Evolutionary conservation across 225 moss, liverwort and hornwort genomes (phyloP).

Genomic region (Marchantia paleacea): DNA sequence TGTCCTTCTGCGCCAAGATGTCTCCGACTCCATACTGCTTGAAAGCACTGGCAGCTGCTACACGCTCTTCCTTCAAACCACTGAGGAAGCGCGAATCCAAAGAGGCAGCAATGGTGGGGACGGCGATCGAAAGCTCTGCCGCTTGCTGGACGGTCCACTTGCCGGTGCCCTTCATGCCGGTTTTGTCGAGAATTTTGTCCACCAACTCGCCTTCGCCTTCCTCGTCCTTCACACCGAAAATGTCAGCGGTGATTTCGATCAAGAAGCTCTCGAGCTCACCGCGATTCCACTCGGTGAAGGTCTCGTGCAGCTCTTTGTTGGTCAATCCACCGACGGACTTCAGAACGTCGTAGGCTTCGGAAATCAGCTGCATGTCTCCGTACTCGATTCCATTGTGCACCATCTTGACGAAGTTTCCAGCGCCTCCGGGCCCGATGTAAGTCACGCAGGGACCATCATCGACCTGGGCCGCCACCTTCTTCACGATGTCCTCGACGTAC

Average conservation of each 20-base stretch:
- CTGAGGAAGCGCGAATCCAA: slow-evolving; percentile 74
- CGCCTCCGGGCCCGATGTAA: slow-evolving; percentile 69
- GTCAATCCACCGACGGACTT: slow-evolving; percentile 71
- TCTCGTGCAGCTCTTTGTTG: slow-evolving; percentile 67
- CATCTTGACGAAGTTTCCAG: slow-evolving; percentile 93
- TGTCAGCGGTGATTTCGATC: slow-evolving; percentile 82
- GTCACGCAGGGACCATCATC: slow-evolving; percentile 81
- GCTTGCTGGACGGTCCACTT: slow-evolving; percentile 98
- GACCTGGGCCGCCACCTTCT: slow-evolving; percentile 77
- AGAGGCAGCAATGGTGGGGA: slow-evolving; percentile 86
- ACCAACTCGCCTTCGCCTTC: slow-evolving; percentile 69
- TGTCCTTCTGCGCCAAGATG: slow-evolving; percentile 41
- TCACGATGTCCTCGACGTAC: slow-evolving; percentile 67
- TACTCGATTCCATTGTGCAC: slow-evolving; percentile 95
- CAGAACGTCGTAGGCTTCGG: slow-evolving; percentile 82
- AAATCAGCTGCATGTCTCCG: slow-evolving; percentile 91
- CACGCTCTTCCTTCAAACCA: slow-evolving; percentile 77
- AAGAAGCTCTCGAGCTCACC: slow-evolving; percentile 86
- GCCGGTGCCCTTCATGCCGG: slow-evolving; percentile 86
- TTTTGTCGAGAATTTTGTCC: slow-evolving; percentile 83
- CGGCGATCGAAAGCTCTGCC: slow-evolving; percentile 75
- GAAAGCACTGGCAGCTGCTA: slow-evolving; percentile 56
- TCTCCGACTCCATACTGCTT: slow-evolving; percentile 55
- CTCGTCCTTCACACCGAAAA: slow-evolving; percentile 69
- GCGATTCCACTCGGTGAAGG: slow-evolving; percentile 72